Evolutionary conservation across 805 yeast species (phyloP), one percentile per base, ranked within the genome.

Genomic region (Alloascoidea africana): DNA sequence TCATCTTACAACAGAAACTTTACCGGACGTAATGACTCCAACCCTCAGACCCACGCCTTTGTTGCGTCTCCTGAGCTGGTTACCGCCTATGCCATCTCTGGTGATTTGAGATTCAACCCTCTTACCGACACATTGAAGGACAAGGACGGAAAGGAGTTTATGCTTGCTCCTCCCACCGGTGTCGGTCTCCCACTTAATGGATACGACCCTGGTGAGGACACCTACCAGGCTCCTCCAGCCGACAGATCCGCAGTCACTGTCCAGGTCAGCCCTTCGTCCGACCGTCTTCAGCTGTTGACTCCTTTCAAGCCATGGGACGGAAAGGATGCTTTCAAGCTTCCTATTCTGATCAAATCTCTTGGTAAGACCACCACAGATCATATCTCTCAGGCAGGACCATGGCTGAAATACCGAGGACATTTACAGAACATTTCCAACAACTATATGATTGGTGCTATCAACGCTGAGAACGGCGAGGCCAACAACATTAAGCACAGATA

Each of bases 351-450:
- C 66, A 89, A 91, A 71, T 83, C 96, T 50, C 69, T 79, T 46
- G 97, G 96, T 69, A 89, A 89, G 76, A 87, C 96, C 62, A 89
- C 98, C 55, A 89, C 98, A 53, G 98, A 89, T 70, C 98, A 89
- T 70, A 89, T 89, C 56, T 89, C 97, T 55, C 87, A 85, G 94
- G 98, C 98, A 59, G 98, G 98, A 68, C 96, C 97, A 59, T 89
- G 98, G 98, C 82, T 89, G 75, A 89, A 89, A 72, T 89, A 89
- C 89, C 84, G 96, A 75, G 98, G 98, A 68, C 98, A 89, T 71
- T 74, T 89, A 70, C 89, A 86, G 71, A 89, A 89, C 79, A 91
- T 89, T 59, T 86, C 96, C 50, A 86, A 89, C 76, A 89, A 91
- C 75, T 89, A 91, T 70, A 87, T 89, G 95, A 89, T 89, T 72